Percentiles rank a stretch among this genome's conserved stretches.
Conservation (phyloP, 768 basidiomycete genomes). For the Calocera viscosa region DNA sequence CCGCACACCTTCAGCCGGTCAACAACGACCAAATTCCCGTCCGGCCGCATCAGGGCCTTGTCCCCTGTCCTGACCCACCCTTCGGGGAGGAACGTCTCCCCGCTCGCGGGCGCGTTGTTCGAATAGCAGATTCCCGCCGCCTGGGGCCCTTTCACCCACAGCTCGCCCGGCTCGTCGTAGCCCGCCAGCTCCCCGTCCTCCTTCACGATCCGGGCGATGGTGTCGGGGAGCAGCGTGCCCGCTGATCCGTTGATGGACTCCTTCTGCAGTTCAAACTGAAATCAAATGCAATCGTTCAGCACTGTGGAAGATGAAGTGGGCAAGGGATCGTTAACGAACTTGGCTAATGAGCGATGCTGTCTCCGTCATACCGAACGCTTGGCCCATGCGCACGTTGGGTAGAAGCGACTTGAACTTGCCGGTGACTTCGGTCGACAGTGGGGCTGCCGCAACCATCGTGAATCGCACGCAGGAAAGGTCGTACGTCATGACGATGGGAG, state of each 20-base stretch:
- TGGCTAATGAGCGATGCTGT: background rate
- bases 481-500: background rate
- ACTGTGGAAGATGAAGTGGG: no score
- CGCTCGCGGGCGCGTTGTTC: slow-evolving; percentile 54
- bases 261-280: background rate
- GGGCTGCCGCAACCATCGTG: slow-evolving; percentile 43
- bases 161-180: slow-evolving; percentile 50
- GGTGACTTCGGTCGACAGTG: slow-evolving; percentile 37
- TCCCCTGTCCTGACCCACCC: slow-evolving; percentile 74
- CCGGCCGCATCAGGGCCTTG: slow-evolving; percentile 45
- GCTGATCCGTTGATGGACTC: slow-evolving; percentile 14
- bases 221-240: slow-evolving; percentile 50
- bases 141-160: slow-evolving; percentile 45
- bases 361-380: background rate
- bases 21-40: slow-evolving; percentile 56
- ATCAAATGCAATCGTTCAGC: no score
- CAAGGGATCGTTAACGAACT: background rate
- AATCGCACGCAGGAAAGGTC: slow-evolving; percentile 21
- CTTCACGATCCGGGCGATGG: slow-evolving; percentile 50
- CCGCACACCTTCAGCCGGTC: slow-evolving; percentile 56
- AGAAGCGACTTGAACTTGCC: slow-evolving; percentile 32
- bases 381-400: slow-evolving; percentile 20
- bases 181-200: slow-evolving; percentile 47
- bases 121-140: slow-evolving; percentile 50
- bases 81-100: slow-evolving; percentile 46